Conservation (phyloP, 2,329 filamentous ascomycete genomes). For the Diaporthe velutina region DNA sequence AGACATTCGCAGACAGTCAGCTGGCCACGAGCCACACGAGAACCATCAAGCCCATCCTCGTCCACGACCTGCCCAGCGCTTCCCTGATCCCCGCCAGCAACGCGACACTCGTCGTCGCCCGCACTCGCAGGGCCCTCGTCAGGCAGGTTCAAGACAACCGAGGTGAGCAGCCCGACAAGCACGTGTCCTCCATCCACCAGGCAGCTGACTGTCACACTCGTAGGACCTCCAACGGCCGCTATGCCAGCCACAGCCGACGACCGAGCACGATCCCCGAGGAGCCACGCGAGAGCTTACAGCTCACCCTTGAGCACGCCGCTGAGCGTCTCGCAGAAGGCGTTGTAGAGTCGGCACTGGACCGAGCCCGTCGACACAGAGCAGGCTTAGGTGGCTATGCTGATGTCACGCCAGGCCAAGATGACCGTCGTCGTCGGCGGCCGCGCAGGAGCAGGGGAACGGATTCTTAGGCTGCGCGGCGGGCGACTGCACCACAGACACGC, state of each 20-base stretch:
- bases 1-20: neutral
- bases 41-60: neutral
- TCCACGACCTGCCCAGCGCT: neutral
- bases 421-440: constrained; percentile 8
- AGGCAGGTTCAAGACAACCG: constrained; percentile 5
- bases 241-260: constrained; percentile 7
- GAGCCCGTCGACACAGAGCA: neutral
- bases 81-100: constrained; percentile 10
- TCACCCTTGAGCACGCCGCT: constrained; percentile 29
- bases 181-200: neutral
- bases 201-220: constrained; percentile 6
- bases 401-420: neutral
- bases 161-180: constrained; percentile 4
- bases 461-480: neutral
- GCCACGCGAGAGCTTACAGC: constrained; percentile 24
- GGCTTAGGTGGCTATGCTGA: neutral
- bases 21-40: neutral
- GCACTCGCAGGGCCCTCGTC: neutral
- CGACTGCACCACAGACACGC: neutral
- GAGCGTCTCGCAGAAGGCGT: constrained; percentile 24
- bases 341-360: constrained; percentile 8
- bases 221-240: constrained; percentile 1
- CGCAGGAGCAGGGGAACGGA: constrained; percentile 17
- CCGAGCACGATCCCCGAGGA: constrained; percentile 31
- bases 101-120: constrained; percentile 8